Conservation (phyloP, 495 filamentous ascomycete genomes). For the Aspergillus sparsus region DNA sequence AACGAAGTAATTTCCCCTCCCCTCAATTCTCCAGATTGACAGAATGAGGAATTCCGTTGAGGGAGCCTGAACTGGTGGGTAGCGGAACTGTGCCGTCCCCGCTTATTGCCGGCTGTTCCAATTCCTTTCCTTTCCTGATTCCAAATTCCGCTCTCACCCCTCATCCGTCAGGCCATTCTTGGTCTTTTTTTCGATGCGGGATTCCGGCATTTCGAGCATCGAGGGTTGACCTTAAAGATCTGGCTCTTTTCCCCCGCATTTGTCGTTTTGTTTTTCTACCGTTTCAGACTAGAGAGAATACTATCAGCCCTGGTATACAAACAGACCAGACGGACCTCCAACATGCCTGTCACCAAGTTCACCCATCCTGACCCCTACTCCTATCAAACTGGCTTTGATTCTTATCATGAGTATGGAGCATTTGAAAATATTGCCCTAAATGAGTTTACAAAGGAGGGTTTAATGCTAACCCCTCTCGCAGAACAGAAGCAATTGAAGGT, state of each 20-base stretch:
- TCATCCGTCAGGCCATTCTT: slow-evolving; percentile 3
- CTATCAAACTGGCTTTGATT: slow-evolving; percentile 61
- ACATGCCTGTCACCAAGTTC: slow-evolving; percentile 60
- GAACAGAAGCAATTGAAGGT: slow-evolving; percentile 56
- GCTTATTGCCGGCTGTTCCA: slow-evolving; percentile 29
- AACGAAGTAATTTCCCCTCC: no score
- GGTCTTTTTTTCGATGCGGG: background rate
- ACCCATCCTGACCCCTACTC: slow-evolving; percentile 55
- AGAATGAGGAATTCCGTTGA: no score
- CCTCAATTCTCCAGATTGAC: no score
- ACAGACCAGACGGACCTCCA: background rate
- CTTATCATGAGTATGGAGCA: slow-evolving; percentile 56
- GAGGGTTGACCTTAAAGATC: slow-evolving; percentile 7
- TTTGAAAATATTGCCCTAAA: background rate
- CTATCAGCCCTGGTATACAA: background rate
- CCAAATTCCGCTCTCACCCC: slow-evolving; percentile 25
- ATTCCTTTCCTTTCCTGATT: background rate
- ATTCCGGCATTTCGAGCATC: slow-evolving; percentile 10
- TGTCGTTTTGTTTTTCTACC: background rate
- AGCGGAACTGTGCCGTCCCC: slow-evolving; percentile 35
- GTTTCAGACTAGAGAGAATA: background rate
- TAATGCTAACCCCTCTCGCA: slow-evolving; percentile 11
- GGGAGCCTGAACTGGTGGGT: no score
- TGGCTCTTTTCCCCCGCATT: background rate
- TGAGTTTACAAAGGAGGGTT: slow-evolving; percentile 13